phyloP scores from a whole-genome alignment of 1,284 basidiomycete genomes.

The Ustilago trichophora region DNA sequence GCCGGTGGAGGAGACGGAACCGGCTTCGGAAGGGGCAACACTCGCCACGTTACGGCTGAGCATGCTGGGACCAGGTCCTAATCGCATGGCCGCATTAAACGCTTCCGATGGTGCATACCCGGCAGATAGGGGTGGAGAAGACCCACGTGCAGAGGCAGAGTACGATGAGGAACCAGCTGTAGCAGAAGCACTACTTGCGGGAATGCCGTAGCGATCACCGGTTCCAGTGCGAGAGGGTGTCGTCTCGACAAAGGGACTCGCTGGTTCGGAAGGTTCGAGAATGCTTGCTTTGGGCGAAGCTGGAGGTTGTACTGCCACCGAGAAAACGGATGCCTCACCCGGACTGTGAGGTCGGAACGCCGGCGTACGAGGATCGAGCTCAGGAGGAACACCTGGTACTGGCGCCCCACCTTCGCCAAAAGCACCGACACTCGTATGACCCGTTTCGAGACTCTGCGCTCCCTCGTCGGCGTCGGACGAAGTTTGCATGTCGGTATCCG shows the following conservation, averaged over 20 bases:
- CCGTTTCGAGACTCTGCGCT: slow-evolving; percentile 40
- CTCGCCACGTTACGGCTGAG: slow-evolving; percentile 44
- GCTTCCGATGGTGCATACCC: slow-evolving; percentile 32
- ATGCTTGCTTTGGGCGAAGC: slow-evolving; percentile 57
- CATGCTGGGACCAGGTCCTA: slow-evolving; percentile 40
- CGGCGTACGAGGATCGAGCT: slow-evolving; percentile 61
- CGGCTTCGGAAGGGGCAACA: slow-evolving; percentile 54
- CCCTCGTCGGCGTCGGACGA: slow-evolving; percentile 46
- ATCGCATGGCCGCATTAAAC: slow-evolving; percentile 22
- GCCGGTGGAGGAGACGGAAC: slow-evolving; percentile 46
- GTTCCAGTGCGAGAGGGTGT: slow-evolving; percentile 21
- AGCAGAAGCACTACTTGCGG: slow-evolving; percentile 41
- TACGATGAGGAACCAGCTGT: slow-evolving; percentile 32
- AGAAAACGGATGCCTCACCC: slow-evolving; percentile 61
- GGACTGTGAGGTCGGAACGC: slow-evolving; percentile 59
- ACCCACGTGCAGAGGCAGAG: slow-evolving; percentile 31
- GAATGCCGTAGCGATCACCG: slow-evolving; percentile 20
- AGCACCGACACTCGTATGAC: slow-evolving; percentile 44
- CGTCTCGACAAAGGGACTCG: slow-evolving; percentile 32
- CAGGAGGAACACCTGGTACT: slow-evolving; percentile 58
- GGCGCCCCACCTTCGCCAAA: slow-evolving; percentile 52
- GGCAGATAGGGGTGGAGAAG: slow-evolving; percentile 21
- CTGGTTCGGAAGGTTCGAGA: slow-evolving; percentile 36
- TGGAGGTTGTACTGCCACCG: slow-evolving; percentile 62
- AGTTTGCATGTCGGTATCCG: slow-evolving; percentile 42